Base-by-base conservation (phyloP, 768 basidiomycete genomes). In the Macrolepiota albuminosa region DNA sequence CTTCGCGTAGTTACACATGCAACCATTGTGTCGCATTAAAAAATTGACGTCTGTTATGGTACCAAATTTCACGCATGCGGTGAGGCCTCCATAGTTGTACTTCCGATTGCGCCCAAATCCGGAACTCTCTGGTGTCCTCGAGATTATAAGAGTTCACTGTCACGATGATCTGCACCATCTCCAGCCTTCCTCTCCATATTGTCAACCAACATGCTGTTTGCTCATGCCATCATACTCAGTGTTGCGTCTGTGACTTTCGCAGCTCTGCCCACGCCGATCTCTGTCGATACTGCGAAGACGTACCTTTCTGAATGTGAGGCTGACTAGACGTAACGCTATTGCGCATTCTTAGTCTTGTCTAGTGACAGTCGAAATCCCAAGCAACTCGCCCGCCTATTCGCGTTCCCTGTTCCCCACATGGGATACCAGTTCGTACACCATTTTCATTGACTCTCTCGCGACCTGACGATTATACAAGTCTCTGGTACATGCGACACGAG, bases 401-500 rank as follows among this genome's bases (percentile, higher is more conserved):
- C 71, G 82, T 6, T 67, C 70, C 57, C 62, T 67, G 46, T 84
- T 83, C 74, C 73, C 75, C 52, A 74, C 73, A 24, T 84, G 82
- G 82, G 75, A 78, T 56, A 81, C 66, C 42, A 78, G 81, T 82
- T 31, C 51, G 78, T 72, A 31, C 13, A 47, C 47, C 16, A 3
- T 39, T 14, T 40, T 43, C 58, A 33, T 48, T 18, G 16, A 42
- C 24, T 29, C 21, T 34, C 51, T 48, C 11, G 47, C 13, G 59
- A 6, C 10, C n/a, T 45, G 3, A 57, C 61, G 13, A 33, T 54
- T 11, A 9, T 57, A 21, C 14, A 16, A 82, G 80, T 83, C 62
- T 78, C 76, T 1, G 82, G 83, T 31, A 73, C 64, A 2, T 84
- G 83, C 67, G 74, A 83, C 65, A 82, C 82, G 4, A 71, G 82